phyloP scores from a whole-genome alignment of 2,329 filamentous ascomycete genomes.

The Talaromyces islandicus region DNA sequence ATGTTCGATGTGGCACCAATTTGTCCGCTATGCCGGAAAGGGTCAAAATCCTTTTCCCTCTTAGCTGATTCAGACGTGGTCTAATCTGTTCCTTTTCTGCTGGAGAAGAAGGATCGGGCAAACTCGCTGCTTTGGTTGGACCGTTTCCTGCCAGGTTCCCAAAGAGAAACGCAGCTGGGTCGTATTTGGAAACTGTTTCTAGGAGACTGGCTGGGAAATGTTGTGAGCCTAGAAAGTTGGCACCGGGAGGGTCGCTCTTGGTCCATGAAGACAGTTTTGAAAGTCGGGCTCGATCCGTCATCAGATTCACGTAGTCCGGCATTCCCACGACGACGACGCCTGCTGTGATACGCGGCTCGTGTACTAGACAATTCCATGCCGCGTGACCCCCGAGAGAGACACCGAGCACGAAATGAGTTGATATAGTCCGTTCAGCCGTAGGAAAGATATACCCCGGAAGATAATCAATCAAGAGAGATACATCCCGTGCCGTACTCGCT shows the following conservation, averaged over 20 bases:
- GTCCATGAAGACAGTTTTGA: constrained; percentile 61
- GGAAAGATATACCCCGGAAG: constrained; percentile 69
- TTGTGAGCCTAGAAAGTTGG: constrained; percentile 65
- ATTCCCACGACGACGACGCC: constrained; percentile 80
- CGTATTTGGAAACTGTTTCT: constrained; percentile 56
- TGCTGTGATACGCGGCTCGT: constrained; percentile 71
- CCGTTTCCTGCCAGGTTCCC: constrained; percentile 33
- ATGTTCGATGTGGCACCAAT: constrained; percentile 54
- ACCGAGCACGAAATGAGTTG: constrained; percentile 68
- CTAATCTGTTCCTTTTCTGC: constrained; percentile 39
- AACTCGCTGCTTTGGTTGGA: constrained; percentile 22
- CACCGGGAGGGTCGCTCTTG: constrained; percentile 48
- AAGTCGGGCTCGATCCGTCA: constrained; percentile 69
- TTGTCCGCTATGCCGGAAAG: constrained; percentile 53
- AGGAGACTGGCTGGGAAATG: constrained; percentile 71
- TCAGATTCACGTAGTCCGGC: constrained; percentile 76
- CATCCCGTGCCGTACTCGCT: constrained; percentile 68
- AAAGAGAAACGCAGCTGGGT: constrained; percentile 72
- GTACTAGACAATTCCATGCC: constrained; percentile 75
- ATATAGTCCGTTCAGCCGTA: constrained; percentile 40
- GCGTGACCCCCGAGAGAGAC: constrained; percentile 83
- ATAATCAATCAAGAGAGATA: constrained; percentile 67
- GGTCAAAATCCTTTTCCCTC: constrained; percentile 50
- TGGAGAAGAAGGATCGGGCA: constrained; percentile 33
- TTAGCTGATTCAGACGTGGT: constrained; percentile 38